Evolutionary conservation across 768 basidiomycete species (phyloP).

Genomic region (Wakefieldia striispora): DNA sequence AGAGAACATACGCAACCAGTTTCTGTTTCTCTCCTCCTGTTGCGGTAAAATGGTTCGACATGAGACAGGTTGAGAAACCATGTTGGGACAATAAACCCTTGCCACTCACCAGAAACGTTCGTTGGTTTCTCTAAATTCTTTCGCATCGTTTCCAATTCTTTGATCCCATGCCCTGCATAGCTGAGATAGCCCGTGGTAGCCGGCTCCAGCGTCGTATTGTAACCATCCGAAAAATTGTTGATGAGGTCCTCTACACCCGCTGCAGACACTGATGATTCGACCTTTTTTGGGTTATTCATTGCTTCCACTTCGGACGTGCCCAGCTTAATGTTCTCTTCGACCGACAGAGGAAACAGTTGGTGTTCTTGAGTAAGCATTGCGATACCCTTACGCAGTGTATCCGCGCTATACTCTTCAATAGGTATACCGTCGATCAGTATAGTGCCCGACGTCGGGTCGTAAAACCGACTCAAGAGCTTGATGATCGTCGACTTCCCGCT

Average conservation of each 20-base stretch:
- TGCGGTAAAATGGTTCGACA: background rate
- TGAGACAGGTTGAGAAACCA: too few species aligned
- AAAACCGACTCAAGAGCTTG: slow-evolving; percentile 39
- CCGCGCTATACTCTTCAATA: slow-evolving; percentile 30
- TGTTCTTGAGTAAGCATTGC: slow-evolving; percentile 44
- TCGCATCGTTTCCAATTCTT: slow-evolving; percentile 12
- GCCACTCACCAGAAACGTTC: slow-evolving; percentile 24
- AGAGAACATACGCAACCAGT: slow-evolving; percentile 21
- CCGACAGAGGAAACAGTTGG: slow-evolving; percentile 35
- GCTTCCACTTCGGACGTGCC: slow-evolving; percentile 21
- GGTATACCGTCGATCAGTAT: slow-evolving; percentile 40
- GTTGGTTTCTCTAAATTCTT: slow-evolving; percentile 19
- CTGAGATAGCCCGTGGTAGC: slow-evolving; percentile 29
- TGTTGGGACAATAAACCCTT: too few species aligned
- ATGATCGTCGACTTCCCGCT: slow-evolving; percentile 38
- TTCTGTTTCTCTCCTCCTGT: slow-evolving; percentile 33
- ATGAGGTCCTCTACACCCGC: slow-evolving; percentile 44
- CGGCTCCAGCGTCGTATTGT: slow-evolving; percentile 40
- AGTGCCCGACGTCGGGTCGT: slow-evolving; percentile 33
- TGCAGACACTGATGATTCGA: slow-evolving; percentile 25
- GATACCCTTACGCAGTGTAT: slow-evolving; percentile 36
- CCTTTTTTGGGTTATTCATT: slow-evolving; percentile 12
- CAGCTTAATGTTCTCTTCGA: slow-evolving; percentile 41
- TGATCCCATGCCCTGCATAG: slow-evolving; percentile 12
- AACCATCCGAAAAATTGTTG: slow-evolving; percentile 35